phyloP scores from a whole-genome alignment of 768 basidiomycete genomes.

The Phylloporus rhodoxanthus region DNA sequence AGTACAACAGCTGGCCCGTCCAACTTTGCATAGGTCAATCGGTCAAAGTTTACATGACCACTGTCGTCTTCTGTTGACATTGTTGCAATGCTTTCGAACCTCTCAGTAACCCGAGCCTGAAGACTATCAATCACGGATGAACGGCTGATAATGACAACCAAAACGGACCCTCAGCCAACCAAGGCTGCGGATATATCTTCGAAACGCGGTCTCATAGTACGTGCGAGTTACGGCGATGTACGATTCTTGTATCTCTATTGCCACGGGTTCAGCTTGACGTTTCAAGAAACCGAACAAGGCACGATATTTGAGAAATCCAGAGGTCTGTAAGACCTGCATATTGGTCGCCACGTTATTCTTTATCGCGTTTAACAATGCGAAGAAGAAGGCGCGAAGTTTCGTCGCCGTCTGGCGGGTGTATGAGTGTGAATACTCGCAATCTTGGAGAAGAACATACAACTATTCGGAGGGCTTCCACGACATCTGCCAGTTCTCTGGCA shows the following conservation, averaged over 20 bases:
- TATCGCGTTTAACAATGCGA: constrained; percentile 78
- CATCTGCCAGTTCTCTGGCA: constrained; percentile 73
- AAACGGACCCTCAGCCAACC: constrained; percentile 64
- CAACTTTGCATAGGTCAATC: constrained; percentile 63
- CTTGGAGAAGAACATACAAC: constrained; percentile 50
- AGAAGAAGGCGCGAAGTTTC: constrained; percentile 82
- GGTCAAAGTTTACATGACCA: constrained; percentile 41
- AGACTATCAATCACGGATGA: background rate
- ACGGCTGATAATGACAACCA: background rate
- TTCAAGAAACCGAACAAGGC: constrained; percentile 81
- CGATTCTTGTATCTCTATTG: constrained; percentile 80
- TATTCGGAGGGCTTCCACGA: constrained; percentile 82
- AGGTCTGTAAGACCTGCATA: constrained; percentile 87
- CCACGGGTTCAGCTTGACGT: constrained; percentile 74
- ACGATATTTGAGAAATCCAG: constrained; percentile 76
- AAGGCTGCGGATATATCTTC: constrained; percentile 81
- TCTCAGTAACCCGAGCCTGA: constrained; percentile 66
- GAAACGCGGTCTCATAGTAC: constrained; percentile 94
- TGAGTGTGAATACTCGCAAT: background rate
- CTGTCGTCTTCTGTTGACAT: constrained; percentile 39
- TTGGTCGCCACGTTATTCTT: constrained; percentile 82
- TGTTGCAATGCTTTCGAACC: constrained; percentile 55
- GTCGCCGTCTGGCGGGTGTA: constrained; percentile 64
- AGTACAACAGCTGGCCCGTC: constrained; percentile 78
- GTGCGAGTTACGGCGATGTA: constrained; percentile 79